Evolutionary conservation across 805 yeast species (phyloP), one percentile per base, ranked within the genome.

Genomic region (Priceomyces medius): DNA sequence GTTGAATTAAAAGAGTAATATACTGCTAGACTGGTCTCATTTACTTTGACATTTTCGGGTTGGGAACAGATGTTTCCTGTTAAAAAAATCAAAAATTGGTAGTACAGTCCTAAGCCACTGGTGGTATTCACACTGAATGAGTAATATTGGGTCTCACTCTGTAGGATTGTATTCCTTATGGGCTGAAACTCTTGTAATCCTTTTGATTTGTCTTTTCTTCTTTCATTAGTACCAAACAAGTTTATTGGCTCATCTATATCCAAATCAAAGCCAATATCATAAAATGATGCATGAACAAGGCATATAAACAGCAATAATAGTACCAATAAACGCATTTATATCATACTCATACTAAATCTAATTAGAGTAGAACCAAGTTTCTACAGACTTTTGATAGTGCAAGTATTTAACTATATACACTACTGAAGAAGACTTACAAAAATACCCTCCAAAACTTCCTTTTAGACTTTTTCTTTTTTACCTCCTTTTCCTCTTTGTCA

Each of bases 51-150:
- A 42, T 59, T 53, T 7, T 23, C 38, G 0, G 74, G 71, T 41
- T 64, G 63, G 4, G 57, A 46, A 46, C 81, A 77, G 10, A 78
- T 63, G 40, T 76, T 76, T 2, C 80, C 83, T 12, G 79, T 71
- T 13, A 78, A 43, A 47, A 74, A 78, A 32, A 77, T 61, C 55
- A 77, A 59, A 40, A 67, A 61, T 49, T 77, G 73, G 50, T 69
- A 76, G 46, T 64, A 64, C 31, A 66, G 67, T 2, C 78, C 75
- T 19, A 74, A 40, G 1, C 77, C 79, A 2, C 66, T 53, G 3
- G 73, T 58, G 2, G 73, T 64, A 47, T 74, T 74, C 38, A 76
- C 74, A 34, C 50, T 56, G 51, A 72, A 74, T 19, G 71, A 64
- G 47, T 66, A 74, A 43, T 57, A 61, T 47, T 73, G 76, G 2